Conservation (phyloP, 2,329 filamentous ascomycete species). For the Cryphonectria naterciae region DNA sequence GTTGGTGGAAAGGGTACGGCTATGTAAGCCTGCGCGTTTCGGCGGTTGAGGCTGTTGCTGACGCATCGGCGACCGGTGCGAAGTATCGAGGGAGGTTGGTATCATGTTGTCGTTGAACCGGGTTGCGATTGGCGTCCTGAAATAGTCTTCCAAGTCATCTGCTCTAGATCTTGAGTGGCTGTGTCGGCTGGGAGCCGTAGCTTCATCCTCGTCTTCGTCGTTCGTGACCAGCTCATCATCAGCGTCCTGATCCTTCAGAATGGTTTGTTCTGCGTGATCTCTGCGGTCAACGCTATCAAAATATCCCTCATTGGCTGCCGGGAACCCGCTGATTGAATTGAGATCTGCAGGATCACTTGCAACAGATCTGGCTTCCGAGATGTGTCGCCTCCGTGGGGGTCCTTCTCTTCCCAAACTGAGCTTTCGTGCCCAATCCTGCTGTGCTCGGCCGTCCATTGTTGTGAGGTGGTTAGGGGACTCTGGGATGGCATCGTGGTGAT, state of each 20-base stretch:
- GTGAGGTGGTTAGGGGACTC: conserved; percentile 53
- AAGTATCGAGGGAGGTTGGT: conserved; percentile 39
- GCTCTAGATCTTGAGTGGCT: conserved; percentile 28
- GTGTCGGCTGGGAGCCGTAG: conserved; percentile 35
- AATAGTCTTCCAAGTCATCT: conserved; percentile 55
- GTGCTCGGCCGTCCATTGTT: conserved; percentile 49
- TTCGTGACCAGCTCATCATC: conserved; percentile 89
- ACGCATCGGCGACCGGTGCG: conserved; percentile 29
- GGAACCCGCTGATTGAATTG: conserved; percentile 53
- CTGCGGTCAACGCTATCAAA: conserved; percentile 21
- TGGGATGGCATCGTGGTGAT: conserved; percentile 61
- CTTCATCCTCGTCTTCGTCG: conserved; percentile 68
- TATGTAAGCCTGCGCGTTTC: conserved; percentile 57
- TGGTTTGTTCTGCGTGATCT: conserved; percentile 40
- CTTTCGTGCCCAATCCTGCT: conserved; percentile 54
- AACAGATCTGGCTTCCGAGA: conserved; percentile 62
- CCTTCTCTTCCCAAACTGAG: conserved; percentile 57
- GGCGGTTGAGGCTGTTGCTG: conserved; percentile 34
- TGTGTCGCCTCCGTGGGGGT: conserved; percentile 48
- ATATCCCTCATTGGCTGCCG: conserved; percentile 45
- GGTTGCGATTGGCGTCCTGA: conserved; percentile 53
- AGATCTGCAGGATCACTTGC: conserved; percentile 68
- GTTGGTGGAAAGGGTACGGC: conserved; percentile 75
- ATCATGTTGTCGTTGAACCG: conserved; percentile 41
- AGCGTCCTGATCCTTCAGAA: conserved; percentile 74